Conservation (phyloP, 257 asterid species). For the Capsicum rhomboideum region DNA sequence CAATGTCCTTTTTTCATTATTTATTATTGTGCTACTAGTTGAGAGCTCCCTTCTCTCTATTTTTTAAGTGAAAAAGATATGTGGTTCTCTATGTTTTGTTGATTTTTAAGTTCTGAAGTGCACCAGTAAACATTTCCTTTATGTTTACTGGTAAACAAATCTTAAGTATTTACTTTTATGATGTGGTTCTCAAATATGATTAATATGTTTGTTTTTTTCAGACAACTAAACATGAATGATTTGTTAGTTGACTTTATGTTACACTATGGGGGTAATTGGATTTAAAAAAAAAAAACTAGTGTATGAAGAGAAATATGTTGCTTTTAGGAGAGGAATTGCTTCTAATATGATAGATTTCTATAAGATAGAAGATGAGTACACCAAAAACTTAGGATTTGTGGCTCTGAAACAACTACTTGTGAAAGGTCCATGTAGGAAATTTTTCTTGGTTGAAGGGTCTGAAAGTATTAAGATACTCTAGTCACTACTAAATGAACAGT, state of each 20-base stretch:
- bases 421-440: not conserved
- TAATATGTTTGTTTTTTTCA: not conserved
- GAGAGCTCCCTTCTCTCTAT: too few species aligned
- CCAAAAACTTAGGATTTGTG: not conserved
- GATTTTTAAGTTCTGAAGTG: too few species aligned
- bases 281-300: not conserved
- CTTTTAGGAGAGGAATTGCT: not conserved
- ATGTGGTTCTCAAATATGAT: not conserved
- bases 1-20: too few species aligned
- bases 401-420: not conserved
- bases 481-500: too few species aligned
- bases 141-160: too few species aligned
- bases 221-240: not conserved
- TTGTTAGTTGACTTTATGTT: not conserved
- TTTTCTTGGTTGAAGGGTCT: not conserved
- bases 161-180: too few species aligned
- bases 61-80: too few species aligned
- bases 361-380: not conserved
- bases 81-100: too few species aligned
- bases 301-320: not conserved
- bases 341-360: not conserved
- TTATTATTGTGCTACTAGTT: too few species aligned
- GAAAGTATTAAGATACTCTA: not conserved
- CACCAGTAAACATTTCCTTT: too few species aligned
- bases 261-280: not conserved